Conservation (phyloP, 441 rosid genomes). For the Theobroma grandiflorum region DNA sequence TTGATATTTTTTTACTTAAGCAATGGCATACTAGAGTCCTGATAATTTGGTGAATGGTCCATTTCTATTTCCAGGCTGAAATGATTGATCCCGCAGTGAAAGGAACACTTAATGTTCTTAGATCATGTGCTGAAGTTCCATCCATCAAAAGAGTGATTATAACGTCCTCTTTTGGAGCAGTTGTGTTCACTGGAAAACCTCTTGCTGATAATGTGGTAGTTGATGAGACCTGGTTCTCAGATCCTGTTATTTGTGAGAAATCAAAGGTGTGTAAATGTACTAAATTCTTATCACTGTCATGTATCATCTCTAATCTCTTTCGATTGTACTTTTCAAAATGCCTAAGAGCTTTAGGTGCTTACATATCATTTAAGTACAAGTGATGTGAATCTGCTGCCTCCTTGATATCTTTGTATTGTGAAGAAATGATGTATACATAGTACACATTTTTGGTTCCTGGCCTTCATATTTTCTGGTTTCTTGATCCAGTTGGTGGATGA, state of each 20-base stretch:
- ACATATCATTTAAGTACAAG: no score
- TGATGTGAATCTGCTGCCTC: no score
- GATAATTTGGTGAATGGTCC: not conserved
- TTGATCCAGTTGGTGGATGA: no score
- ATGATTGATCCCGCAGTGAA: slow-evolving; percentile 41
- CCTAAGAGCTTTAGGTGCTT: not conserved
- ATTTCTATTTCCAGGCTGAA: slow-evolving; percentile 17
- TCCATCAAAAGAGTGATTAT: slow-evolving; percentile 42
- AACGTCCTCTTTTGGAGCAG: slow-evolving; percentile 42
- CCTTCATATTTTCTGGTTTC: no score
- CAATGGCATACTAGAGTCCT: not conserved
- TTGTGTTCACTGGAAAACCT: slow-evolving; percentile 16
- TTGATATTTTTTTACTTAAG: not conserved
- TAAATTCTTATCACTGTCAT: not conserved
- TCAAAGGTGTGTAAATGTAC: slow-evolving; percentile 26
- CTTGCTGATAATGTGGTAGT: slow-evolving; percentile 3
- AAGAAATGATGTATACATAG: no score
- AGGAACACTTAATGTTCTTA: slow-evolving; percentile 37
- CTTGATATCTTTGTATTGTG: no score
- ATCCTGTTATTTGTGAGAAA: slow-evolving; percentile 33
- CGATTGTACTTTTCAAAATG: not conserved
- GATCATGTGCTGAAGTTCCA: slow-evolving; percentile 40
- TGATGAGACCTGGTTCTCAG: slow-evolving; percentile 31
- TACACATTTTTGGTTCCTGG: no score
- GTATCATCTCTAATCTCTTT: not conserved